A percentile compares a stretch with the other conserved stretches of the same genome.
Conservation (phyloP, 306 rosid species). For the Oxytropis ochrocephala region DNA sequence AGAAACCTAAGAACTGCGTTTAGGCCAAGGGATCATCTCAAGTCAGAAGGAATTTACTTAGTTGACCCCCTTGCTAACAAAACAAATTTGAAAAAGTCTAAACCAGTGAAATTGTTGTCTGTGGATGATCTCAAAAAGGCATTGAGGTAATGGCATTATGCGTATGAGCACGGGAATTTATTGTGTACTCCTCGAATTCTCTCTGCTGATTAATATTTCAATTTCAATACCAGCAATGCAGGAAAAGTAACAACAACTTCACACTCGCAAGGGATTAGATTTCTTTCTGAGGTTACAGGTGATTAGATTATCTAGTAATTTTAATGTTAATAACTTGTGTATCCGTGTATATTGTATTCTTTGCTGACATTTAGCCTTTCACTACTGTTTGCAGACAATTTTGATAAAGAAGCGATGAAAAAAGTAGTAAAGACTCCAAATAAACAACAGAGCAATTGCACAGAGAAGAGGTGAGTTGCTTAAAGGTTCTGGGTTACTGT, state of each 20-base stretch:
- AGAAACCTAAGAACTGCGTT: conserved; percentile 77
- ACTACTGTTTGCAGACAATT: conserved; percentile 40
- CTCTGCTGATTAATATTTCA: conserved; percentile 5
- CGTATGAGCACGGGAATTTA: neutral
- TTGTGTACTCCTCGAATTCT: neutral
- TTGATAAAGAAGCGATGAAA: conserved; percentile 20
- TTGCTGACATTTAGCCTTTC: conserved; percentile 3
- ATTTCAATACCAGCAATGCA: conserved; percentile 53
- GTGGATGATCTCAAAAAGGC: conserved; percentile 79
- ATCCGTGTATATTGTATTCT: conserved; percentile 18
- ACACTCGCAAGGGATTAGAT: conserved; percentile 89
- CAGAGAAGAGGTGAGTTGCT: conserved; percentile 53
- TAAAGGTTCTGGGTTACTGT: neutral
- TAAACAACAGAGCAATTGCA: conserved; percentile 30
- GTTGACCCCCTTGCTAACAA: conserved; percentile 61
- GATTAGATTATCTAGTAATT: conserved; percentile 13
- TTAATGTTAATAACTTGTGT: neutral
- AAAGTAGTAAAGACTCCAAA: conserved; percentile 30
- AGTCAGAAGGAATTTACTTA: conserved; percentile 74
- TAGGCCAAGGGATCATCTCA: conserved; percentile 42
- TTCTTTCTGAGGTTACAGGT: conserved; percentile 81
- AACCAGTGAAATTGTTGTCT: conserved; percentile 59
- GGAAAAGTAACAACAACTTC: conserved; percentile 76
- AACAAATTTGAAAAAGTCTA: conserved; percentile 41
- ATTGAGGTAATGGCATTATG: conserved; percentile 58